These are phyloP conservation scores for Gossypium schwendimanii DNA, from an alignment of 441 rosid genomes.

Conservation along the genomic window DNA sequence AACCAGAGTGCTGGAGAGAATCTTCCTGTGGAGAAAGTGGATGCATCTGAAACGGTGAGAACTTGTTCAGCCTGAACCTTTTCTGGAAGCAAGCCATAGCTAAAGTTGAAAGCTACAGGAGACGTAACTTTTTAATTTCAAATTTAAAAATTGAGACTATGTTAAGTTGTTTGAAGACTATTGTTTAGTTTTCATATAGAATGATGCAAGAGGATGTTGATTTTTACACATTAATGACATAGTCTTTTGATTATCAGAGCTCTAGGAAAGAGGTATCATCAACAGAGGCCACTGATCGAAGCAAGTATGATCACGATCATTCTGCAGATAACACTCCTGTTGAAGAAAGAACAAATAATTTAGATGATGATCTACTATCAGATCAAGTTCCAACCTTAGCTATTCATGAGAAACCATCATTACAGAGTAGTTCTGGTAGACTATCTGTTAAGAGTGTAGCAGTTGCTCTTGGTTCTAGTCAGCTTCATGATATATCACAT, in stretches of 20 bases:
- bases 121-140: not conserved
- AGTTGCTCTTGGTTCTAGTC: conserved; percentile 28
- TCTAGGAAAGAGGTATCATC: conserved; percentile 39
- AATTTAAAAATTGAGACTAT: not conserved
- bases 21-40: conserved; percentile 40
- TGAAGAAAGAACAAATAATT: conserved; percentile 43
- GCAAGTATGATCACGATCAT: conserved; percentile 37
- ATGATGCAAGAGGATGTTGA: not conserved
- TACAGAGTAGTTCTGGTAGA: conserved; percentile 36
- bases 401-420: conserved; percentile 45
- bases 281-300: conserved; percentile 33
- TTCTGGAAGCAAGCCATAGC: conserved; percentile 4
- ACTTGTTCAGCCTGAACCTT: conserved; percentile 10
- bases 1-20: conserved; percentile 41
- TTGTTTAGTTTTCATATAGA: conserved; percentile 2
- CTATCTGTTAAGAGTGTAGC: conserved; percentile 32
- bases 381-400: conserved; percentile 78
- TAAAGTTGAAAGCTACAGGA: not conserved
- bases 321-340: conserved; percentile 36
- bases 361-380: conserved; percentile 49
- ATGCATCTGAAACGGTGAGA: conserved; percentile 48
- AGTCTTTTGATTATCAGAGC: conserved; percentile 43
- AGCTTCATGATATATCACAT: conserved; percentile 29
- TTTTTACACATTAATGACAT: conserved; percentile 4
- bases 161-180: conserved; percentile 12